phyloP scores from a whole-genome alignment of 2,329 filamentous ascomycete genomes.

The Huntiella bhutanensis region DNA sequence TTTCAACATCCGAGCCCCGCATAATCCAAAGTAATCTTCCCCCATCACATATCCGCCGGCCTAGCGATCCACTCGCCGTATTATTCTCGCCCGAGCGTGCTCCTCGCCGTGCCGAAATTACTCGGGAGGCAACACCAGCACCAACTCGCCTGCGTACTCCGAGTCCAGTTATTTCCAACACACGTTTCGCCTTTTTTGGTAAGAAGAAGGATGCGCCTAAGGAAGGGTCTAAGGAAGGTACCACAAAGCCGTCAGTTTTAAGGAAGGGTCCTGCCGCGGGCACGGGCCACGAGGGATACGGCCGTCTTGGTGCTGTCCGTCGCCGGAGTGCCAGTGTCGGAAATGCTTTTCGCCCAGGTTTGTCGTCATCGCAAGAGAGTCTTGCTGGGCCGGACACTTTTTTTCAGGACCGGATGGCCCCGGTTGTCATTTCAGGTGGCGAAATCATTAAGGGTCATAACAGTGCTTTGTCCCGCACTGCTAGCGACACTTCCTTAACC shows the following conservation, averaged over 20 bases:
- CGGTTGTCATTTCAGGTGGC: constrained; percentile 47
- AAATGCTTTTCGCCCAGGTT: constrained; percentile 20
- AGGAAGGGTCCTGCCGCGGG: constrained; percentile 70
- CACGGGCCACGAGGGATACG: constrained; percentile 85
- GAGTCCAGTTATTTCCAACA: constrained; percentile 35
- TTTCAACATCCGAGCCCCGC: constrained; percentile 32
- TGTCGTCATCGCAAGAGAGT: constrained; percentile 32
- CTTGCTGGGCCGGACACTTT: constrained; percentile 33
- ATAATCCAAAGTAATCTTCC: constrained; percentile 45
- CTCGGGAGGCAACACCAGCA: constrained; percentile 1
- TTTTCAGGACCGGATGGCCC: constrained; percentile 41
- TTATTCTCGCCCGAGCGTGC: constrained; percentile 1
- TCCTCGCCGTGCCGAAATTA: neutral
- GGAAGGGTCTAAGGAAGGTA: constrained; percentile 16
- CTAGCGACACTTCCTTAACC: constrained; percentile 32
- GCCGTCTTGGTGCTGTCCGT: constrained; percentile 40
- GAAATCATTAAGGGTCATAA: constrained; percentile 43
- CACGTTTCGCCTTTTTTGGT: constrained; percentile 60
- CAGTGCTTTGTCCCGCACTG: constrained; percentile 26
- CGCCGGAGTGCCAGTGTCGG: constrained; percentile 44
- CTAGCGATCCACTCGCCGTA: constrained; percentile 21
- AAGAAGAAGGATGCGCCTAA: constrained; percentile 41
- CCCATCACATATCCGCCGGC: constrained; percentile 28
- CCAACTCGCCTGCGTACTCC: constrained; percentile 23
- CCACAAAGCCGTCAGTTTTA: constrained; percentile 24